Base-by-base conservation (phyloP, 2,329 filamentous ascomycete genomes). In the Phyllosticta paracitricarpa region DNA sequence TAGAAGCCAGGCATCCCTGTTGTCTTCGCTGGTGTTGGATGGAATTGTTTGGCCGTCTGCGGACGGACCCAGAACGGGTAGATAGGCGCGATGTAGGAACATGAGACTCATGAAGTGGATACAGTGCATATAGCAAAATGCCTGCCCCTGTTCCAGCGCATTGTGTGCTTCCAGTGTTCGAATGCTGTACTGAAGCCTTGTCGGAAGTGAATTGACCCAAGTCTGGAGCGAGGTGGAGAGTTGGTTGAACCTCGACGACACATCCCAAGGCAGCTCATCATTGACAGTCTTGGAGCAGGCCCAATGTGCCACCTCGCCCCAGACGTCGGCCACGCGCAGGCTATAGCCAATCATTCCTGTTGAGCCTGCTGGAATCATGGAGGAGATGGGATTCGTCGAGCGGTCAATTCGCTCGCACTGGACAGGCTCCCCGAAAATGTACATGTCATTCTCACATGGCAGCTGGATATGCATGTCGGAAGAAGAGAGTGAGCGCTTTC, bases 51-150 rank as follows among this genome's bases (percentile, higher is more conserved):
- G 53, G 7, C 56, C 7, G 54, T 74, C 69, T 14, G 51, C 56
- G 19, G 72, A 68, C 2, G 72, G 71, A 0, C 72, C 73, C 0
- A 75, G 69, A 7, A 74, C 72, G 0, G 73, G 73, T 9, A 76
- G 64, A 63, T 75, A 75, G 26, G 73, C 72, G 19, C 73, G 73
- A 57, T 75, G 71, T 17, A 76, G 68, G 62, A 76, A 76, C 73
- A 76, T 75, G 64, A 70, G 69, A 59, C 69, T 71, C 73, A 76
- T 76, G 62, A 75, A 75, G 62, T 75, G 69, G 56, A 76, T 75
- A 63, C 71, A 70, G 63, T 75, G 73, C 73, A 75, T 76, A 64
- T 76, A 76, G 65, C 70, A 72, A 64, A 71, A 76, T 4, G 73
- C 73, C 58, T 76, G 73, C 14, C 73, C 73, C 58, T 75, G 73